Evolutionary conservation across 2,329 filamentous ascomycete genomes (phyloP), one percentile per base, ranked within the genome.

Genomic region (Clarireedia hainanense): DNA sequence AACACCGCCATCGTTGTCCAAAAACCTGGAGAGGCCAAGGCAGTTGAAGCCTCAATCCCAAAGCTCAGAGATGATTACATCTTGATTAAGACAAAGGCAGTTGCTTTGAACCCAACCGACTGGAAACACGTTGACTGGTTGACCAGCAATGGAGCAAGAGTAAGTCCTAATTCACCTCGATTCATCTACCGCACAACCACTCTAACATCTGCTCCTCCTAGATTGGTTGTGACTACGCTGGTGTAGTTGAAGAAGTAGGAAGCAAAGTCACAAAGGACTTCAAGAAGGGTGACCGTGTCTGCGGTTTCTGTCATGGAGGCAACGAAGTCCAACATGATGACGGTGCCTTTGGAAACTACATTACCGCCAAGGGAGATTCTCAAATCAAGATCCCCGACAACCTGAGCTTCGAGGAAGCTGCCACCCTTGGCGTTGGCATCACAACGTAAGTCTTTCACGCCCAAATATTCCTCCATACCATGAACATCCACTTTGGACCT

Each of bases 221-320:
- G 62, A 59, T 70, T 37, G 75, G 75, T n/a, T 75, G 71, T 52
- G 77, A 79, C 62, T 79, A 73, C 54, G 71, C 73, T 27, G 76
- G 77, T 40, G 63, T 74, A 5, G 72, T 80, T 2, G 72, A 75
- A 39, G 71, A 74, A 52, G 68, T 79, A 24, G 77, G 76, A 7
- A 53, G 63, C 4, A 70, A 70, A 36, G 73, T 76, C 20, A 73
- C 66, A 15, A 73, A 73, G 58, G 55, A 64, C 5, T 73, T 77
- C 57, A 72, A 72, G 62, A 72, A 72, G 52, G 78, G 78, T 2
- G 77, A 81, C 57, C 72, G 76, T 42, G 68, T 79, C 34, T 64
- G 67, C 24, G 77, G 77, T 5, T 61, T 71, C 12, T 63, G 58
- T 1, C 72, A 75, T 50, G 75, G 74, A 20, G 68, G 70, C 6